Conservation (phyloP, 2,329 filamentous ascomycete genomes). For the Sporothrix mexicana region DNA sequence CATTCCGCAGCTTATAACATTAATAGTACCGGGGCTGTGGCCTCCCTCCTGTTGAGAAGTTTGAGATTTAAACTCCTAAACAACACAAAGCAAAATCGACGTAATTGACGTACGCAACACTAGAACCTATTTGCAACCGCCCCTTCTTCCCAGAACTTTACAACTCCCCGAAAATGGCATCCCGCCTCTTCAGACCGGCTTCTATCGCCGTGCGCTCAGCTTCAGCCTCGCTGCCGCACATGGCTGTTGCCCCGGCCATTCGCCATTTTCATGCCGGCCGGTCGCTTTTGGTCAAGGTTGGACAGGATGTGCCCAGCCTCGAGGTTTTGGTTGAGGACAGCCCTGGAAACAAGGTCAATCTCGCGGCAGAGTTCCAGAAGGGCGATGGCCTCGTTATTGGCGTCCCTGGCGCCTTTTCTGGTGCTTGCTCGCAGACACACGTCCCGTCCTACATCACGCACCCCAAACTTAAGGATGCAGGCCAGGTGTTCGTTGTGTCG, state of each 20-base stretch:
- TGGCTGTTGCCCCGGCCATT: slow-evolving; percentile 4
- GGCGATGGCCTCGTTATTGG: slow-evolving; percentile 83
- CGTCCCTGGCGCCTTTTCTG: slow-evolving; percentile 77
- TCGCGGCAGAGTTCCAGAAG: slow-evolving; percentile 74
- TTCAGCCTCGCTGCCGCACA: slow-evolving; percentile 1
- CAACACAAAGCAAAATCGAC: neutral
- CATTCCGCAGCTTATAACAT: no score
- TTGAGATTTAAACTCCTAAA: slow-evolving; percentile 5
- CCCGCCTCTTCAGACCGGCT: slow-evolving; percentile 33
- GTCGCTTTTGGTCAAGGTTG: slow-evolving; percentile 71
- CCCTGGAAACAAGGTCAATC: slow-evolving; percentile 90
- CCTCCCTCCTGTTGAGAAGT: no score
- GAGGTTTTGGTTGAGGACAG: slow-evolving; percentile 81
- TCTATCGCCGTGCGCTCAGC: slow-evolving; percentile 33
- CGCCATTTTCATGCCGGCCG: slow-evolving; percentile 68
- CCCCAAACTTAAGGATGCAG: slow-evolving; percentile 76
- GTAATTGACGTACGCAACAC: neutral
- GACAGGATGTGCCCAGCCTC: slow-evolving; percentile 78
- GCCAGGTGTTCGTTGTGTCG: slow-evolving; percentile 84
- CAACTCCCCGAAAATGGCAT: slow-evolving; percentile 32
- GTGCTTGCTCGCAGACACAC: slow-evolving; percentile 67
- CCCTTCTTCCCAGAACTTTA: neutral
- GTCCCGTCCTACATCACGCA: slow-evolving; percentile 87
- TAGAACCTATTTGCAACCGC: neutral
- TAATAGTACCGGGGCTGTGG: no score